Conservation (phyloP, 1,284 basidiomycete genomes). For the Boletus semigastroideus region DNA sequence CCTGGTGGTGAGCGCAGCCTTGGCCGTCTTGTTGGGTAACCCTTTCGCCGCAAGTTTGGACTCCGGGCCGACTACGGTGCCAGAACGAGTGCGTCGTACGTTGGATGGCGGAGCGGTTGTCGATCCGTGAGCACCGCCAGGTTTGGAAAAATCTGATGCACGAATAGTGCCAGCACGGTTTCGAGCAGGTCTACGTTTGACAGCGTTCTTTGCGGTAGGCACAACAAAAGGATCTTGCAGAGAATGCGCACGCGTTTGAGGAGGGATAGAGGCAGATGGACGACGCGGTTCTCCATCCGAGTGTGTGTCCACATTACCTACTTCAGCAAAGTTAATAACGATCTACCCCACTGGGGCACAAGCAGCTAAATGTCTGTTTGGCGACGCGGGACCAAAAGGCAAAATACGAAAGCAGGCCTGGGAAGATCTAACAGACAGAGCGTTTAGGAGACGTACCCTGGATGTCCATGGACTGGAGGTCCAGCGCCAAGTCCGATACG, state of each 20-base stretch:
- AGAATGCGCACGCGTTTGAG: slow-evolving; percentile 15
- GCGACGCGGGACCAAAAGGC: background rate
- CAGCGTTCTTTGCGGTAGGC: slow-evolving; percentile 10
- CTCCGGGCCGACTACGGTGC: slow-evolving; percentile 30
- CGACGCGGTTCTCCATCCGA: slow-evolving; percentile 9
- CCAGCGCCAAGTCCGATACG: slow-evolving; percentile 18
- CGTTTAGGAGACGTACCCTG: slow-evolving; percentile 24
- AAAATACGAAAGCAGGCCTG: background rate
- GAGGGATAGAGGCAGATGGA: background rate
- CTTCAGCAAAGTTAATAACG: slow-evolving; percentile 13
- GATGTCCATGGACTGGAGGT: slow-evolving; percentile 25
- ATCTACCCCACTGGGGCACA: background rate
- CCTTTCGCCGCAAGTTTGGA: slow-evolving; percentile 21
- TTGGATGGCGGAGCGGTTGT: slow-evolving; percentile 1
- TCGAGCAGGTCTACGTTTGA: slow-evolving; percentile 11
- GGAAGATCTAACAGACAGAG: background rate
- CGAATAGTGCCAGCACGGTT: slow-evolving; percentile 34
- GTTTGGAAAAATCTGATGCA: slow-evolving; percentile 25
- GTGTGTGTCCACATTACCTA: slow-evolving; percentile 12
- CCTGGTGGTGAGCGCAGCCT: background rate
- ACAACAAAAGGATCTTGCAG: slow-evolving; percentile 3
- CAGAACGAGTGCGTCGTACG: slow-evolving; percentile 33
- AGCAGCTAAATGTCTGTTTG: background rate
- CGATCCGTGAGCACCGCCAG: background rate
- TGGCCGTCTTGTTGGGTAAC: background rate